Evolutionary conservation across 495 filamentous ascomycete species (phyloP).

Genomic region (Evernia prunastri): DNA sequence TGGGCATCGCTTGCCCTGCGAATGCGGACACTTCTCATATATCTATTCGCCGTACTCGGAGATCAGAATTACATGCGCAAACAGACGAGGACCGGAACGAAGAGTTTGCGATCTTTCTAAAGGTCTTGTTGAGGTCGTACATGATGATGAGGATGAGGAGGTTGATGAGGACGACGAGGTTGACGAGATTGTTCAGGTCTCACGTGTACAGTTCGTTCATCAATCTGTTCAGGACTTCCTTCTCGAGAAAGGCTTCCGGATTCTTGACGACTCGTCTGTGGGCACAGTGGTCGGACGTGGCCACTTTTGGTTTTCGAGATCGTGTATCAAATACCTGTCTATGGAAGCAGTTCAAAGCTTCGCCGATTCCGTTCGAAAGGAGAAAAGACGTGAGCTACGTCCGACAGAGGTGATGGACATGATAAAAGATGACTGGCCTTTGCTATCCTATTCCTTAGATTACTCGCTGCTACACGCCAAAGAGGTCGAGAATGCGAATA

Average conservation of each 20-base stretch:
- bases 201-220: neutral
- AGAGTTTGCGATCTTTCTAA: neutral
- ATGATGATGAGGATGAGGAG: too few relatives aligned
- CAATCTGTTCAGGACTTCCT: conserved; percentile 2
- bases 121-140: neutral
- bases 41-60: neutral
- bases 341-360: conserved; percentile 10
- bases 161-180: too few relatives aligned
- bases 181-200: too few relatives aligned
- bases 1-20: neutral
- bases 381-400: too few relatives aligned
- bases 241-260: neutral
- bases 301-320: conserved; percentile 16
- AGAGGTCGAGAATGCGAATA: neutral
- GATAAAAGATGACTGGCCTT: too few relatives aligned
- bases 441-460: neutral
- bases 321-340: conserved; percentile 18
- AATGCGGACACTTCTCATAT: neutral
- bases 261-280: neutral
- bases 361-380: too few relatives aligned
- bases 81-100: conserved; percentile 1
- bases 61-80: neutral
- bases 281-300: neutral
- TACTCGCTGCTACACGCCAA: neutral
- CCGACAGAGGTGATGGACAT: too few relatives aligned